Evolutionary conservation across 2,329 filamentous ascomycete genomes (phyloP).

Genomic region (Cordyceps fumosorosea): DNA sequence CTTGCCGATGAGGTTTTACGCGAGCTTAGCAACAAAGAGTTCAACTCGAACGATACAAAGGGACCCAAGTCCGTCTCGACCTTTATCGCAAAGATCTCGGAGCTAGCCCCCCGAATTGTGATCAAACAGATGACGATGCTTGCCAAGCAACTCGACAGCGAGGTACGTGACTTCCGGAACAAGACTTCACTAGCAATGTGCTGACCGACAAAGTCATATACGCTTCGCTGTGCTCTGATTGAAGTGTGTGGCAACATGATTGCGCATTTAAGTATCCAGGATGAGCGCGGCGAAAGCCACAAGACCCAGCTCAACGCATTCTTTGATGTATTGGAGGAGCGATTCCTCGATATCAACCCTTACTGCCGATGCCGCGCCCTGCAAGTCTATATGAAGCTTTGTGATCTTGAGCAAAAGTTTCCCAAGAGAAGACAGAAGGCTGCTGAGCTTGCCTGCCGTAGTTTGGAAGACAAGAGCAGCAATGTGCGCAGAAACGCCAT

Average conservation of each 20-base stretch:
- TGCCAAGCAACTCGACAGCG: constrained; percentile 91
- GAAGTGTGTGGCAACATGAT: constrained; percentile 97
- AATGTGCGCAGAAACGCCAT: constrained; percentile 94
- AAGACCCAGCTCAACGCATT: constrained; percentile 95
- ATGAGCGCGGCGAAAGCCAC: constrained; percentile 85
- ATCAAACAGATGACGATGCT: constrained; percentile 97
- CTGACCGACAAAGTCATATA: constrained; percentile 63
- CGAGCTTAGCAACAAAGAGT: constrained; percentile 95
- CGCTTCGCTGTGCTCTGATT: constrained; percentile 84
- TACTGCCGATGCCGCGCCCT: constrained; percentile 89
- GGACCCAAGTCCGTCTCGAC: constrained; percentile 94
- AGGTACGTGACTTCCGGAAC: constrained; percentile 45
- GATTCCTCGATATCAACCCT: constrained; percentile 93
- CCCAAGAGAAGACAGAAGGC: constrained; percentile 84
- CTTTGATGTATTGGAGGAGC: constrained; percentile 92
- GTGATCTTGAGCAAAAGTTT: constrained; percentile 92
- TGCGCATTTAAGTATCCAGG: constrained; percentile 79
- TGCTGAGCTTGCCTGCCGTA: constrained; percentile 79
- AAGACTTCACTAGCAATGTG: accelerated
- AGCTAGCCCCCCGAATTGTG: constrained; percentile 82
- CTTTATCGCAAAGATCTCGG: constrained; percentile 89
- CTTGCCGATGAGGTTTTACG: constrained; percentile 87
- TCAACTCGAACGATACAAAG: constrained; percentile 91
- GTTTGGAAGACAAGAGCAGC: constrained; percentile 95
- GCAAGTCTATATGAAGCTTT: constrained; percentile 87